phyloP scores from a whole-genome alignment of 257 asterid genomes.

The Solanum tacnaense region DNA sequence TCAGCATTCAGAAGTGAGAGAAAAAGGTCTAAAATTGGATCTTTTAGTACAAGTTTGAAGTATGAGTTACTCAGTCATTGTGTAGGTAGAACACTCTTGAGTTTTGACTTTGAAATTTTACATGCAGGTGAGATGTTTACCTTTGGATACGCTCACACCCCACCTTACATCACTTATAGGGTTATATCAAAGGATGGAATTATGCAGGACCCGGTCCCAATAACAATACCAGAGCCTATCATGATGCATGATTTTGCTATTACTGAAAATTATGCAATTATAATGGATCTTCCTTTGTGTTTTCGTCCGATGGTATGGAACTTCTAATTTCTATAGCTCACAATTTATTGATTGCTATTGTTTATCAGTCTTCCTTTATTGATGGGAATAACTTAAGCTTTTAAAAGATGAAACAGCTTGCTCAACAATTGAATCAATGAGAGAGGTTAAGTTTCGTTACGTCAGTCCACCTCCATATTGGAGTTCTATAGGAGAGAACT shows the following conservation, averaged over 20 bases:
- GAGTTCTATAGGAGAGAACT: neutral
- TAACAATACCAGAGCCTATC: constrained; percentile 66
- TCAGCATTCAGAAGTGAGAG: neutral
- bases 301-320: constrained; percentile 69
- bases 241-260: constrained; percentile 99
- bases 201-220: constrained; percentile 94
- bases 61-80: neutral
- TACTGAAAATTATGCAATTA: constrained; percentile 87
- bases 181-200: constrained; percentile 82
- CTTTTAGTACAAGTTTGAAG: neutral
- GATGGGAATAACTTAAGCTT: neutral
- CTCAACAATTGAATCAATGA: neutral
- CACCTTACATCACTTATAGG: constrained; percentile 84
- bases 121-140: constrained; percentile 92
- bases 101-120: constrained; percentile 9
- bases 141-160: constrained; percentile 69
- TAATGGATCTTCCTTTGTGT: constrained; percentile 87
- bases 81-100: neutral
- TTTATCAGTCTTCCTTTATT: neutral
- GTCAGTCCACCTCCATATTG: neutral
- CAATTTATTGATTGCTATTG: neutral
- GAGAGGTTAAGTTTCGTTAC: neutral
- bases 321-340: constrained; percentile 3
- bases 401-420: neutral
- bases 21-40: neutral